Base-by-base conservation (phyloP, 192 early-diverging fungal species). In the Dimargaris cristalligena region DNA sequence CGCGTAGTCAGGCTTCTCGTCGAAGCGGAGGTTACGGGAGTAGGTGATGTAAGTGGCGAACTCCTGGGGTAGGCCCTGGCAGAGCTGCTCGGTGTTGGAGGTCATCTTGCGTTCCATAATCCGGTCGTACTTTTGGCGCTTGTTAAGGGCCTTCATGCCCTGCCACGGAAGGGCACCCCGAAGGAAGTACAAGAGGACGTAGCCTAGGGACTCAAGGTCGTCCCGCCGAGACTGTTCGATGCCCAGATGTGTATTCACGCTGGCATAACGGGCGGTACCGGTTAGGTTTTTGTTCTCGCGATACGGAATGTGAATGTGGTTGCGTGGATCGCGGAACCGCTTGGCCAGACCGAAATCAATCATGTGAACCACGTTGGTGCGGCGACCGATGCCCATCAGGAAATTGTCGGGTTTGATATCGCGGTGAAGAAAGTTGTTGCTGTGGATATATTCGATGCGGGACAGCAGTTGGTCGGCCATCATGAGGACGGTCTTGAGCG, bases 361-460 rank as follows among this genome's bases (percentile, higher is more conserved):
- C 18, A 94, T 77, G 52, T 90, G 81, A 11, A 94, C 84, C 57
- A 87, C 81, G 62, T 91, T 86, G 51, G 81, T 80, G 52, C 82
- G 84, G 64, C 85, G 87, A 35, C 84, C 82, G 64, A 85, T 82
- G 52, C 90, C 90, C 83, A 94, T 88, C 56, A 92, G 60, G 65
- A 92, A 92, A 75, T 94, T 94, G 63, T 92, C 90, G 4, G 88
- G 88, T 63, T 92, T 90, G 61, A 90, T 90, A 63, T 88, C 88
- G 60, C 91, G 80, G 65, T 94, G 89, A 62, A 94, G 89, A 63
- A 92, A 89, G 65, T 88, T 86, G 70, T 90, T 91, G 60, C 78
- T 80, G 63, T 87, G 88, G 60, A 87, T 84, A 60, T 83, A 83
- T 67, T 88, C 83, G 58, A 88, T 80, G 48, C 84, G 78, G 32